Evolutionary conservation across 768 basidiomycete species (phyloP).

Genomic region (Leccinum aurantiacum): DNA sequence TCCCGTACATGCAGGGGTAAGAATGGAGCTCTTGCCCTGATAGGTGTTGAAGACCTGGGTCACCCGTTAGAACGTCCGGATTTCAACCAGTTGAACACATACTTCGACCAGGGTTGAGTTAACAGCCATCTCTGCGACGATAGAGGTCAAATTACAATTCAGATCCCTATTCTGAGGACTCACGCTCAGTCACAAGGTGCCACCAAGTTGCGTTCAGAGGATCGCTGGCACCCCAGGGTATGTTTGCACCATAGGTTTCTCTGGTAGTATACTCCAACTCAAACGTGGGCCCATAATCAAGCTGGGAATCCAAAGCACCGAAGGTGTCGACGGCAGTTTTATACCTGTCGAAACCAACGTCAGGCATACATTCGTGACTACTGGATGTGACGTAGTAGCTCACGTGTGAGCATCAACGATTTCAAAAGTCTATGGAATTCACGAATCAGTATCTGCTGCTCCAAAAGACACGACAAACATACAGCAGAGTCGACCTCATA

Average conservation of each 20-base stretch:
- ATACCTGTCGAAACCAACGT: constrained; percentile 46
- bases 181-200: constrained; percentile 76
- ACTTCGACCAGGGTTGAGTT: constrained; percentile 61
- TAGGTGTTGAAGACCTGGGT: constrained; percentile 61
- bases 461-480: constrained; percentile 20
- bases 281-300: constrained; percentile 58
- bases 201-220: constrained; percentile 83
- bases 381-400: constrained; percentile 23
- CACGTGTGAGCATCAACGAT: constrained; percentile 77
- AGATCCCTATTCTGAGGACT: constrained; percentile 19
- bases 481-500: constrained; percentile 56
- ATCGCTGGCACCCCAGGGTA: constrained; percentile 59
- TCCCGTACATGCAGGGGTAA: constrained; percentile 54
- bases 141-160: neutral
- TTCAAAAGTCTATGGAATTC: constrained; percentile 62
- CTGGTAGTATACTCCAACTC: constrained; percentile 68
- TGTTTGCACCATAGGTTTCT: constrained; percentile 56
- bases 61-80: constrained; percentile 2
- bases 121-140: constrained; percentile 51
- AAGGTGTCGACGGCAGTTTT: constrained; percentile 59
- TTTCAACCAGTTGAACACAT: constrained; percentile 19
- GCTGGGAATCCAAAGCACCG: constrained; percentile 57
- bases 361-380: neutral
- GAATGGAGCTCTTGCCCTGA: constrained; percentile 69
- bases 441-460: constrained; percentile 4